Evolutionary conservation across 106 monocot genomes (phyloP).

Genomic region (Cymbidium sinense): DNA sequence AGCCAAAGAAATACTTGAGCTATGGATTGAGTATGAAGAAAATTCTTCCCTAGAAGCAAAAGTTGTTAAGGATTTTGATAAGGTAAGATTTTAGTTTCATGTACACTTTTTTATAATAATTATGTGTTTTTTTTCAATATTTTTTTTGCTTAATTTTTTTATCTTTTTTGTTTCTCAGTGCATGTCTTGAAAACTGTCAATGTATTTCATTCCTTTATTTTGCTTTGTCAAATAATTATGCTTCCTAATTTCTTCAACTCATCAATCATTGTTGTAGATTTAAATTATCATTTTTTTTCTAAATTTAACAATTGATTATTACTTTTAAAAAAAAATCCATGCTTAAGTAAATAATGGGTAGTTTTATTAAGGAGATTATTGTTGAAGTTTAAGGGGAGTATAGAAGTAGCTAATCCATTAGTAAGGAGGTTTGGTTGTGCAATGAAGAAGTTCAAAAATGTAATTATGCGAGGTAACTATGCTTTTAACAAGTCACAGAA

Average conservation of each 20-base stretch:
- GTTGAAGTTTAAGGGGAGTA: too few species aligned
- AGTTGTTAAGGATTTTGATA: constrained; percentile 97
- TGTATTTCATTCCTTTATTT: background rate
- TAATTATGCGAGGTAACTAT: too few species aligned
- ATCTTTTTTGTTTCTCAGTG: background rate
- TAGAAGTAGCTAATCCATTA: too few species aligned
- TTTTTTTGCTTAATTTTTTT: background rate
- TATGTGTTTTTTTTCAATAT: background rate
- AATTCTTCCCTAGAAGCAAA: constrained; percentile 91
- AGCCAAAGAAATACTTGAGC: constrained; percentile 84
- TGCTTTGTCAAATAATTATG: background rate
- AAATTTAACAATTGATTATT: too few species aligned
- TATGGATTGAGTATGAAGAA: constrained; percentile 94
- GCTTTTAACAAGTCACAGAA: too few species aligned
- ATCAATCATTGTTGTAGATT: too few species aligned
- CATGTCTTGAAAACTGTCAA: background rate
- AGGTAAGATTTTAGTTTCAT: constrained; percentile 37
- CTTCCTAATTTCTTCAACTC: background rate
- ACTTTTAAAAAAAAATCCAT: too few species aligned
- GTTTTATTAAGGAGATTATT: too few species aligned
- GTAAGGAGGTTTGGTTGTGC: too few species aligned
- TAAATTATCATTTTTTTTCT: too few species aligned
- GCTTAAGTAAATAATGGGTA: too few species aligned
- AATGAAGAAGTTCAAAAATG: too few species aligned
- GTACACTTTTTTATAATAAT: background rate